Evolutionary conservation across 495 filamentous ascomycete species (phyloP).

Genomic region (Penicillium parvum): DNA sequence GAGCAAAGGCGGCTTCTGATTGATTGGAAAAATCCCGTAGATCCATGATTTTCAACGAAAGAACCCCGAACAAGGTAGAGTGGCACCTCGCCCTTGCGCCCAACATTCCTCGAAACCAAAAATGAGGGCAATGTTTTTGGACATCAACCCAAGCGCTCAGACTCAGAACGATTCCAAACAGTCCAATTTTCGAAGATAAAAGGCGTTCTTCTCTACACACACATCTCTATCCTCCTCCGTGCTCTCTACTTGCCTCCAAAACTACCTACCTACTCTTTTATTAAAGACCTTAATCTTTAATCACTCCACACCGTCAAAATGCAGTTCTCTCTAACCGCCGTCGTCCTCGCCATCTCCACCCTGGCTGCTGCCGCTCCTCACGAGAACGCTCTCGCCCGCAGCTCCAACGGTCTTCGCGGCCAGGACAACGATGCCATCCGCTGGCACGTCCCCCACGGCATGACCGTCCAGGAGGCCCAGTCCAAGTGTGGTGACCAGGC

Average conservation of each 20-base stretch:
- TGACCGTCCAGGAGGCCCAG: constrained; percentile 45
- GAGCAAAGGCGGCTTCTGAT: constrained; percentile 15
- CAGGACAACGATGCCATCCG: constrained; percentile 6
- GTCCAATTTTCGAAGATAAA: constrained; percentile 19
- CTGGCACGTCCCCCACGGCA: constrained; percentile 13
- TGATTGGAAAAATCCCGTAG: constrained; percentile 12
- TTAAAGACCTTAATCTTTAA: constrained; percentile 25
- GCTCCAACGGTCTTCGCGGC: constrained; percentile 4
- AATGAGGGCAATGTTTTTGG: constrained; percentile 17
- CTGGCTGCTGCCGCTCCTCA: constrained; percentile 13
- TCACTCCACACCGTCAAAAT: constrained; percentile 17
- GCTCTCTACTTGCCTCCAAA: constrained; percentile 10
- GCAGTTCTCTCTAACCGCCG: constrained; percentile 22
- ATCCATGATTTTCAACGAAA: constrained; percentile 9
- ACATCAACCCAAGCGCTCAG: background rate
- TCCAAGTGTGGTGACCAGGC: constrained; percentile 48
- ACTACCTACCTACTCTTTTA: constrained; percentile 8
- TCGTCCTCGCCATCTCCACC: constrained; percentile 15
- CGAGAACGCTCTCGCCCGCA: background rate
- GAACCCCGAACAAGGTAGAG: background rate
- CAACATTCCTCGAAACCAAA: constrained; percentile 15
- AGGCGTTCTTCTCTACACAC: constrained; percentile 14
- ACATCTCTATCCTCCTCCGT: constrained; percentile 11
- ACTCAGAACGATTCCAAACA: constrained; percentile 6
- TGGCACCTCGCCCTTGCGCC: constrained; percentile 16